Evolutionary conservation across 768 basidiomycete genomes (phyloP).

Genomic region (Russula olivacea): DNA sequence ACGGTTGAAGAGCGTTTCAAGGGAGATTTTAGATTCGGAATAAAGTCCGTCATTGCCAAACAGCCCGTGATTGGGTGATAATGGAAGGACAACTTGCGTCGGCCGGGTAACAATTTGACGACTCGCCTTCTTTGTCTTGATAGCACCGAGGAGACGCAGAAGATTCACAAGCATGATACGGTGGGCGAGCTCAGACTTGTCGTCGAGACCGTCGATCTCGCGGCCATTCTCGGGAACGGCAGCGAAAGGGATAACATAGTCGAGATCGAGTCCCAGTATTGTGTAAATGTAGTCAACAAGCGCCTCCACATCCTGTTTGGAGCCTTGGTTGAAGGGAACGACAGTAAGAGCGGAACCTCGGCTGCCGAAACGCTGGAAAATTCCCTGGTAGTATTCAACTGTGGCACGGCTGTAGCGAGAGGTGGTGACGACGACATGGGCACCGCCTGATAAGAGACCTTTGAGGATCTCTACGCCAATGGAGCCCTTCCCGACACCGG

Average conservation of each 20-base stretch:
- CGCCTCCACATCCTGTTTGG: conserved; percentile 97
- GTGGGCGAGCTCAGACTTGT: conserved; percentile 96
- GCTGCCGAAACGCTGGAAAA: conserved; percentile 93
- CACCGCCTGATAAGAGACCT: conserved; percentile 92
- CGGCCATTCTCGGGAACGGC: conserved; percentile 98
- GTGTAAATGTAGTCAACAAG: conserved; percentile 98
- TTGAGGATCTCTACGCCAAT: conserved; percentile 98
- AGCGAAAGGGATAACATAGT: conserved; percentile 98
- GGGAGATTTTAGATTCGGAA: conserved; percentile 95
- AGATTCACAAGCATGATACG: conserved; percentile 98
- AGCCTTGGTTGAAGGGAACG: conserved; percentile 98
- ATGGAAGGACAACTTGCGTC: conserved; percentile 94
- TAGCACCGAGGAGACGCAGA: conserved; percentile 90
- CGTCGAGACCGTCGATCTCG: conserved; percentile 95
- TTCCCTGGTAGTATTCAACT: conserved; percentile 97
- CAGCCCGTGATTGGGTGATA: conserved; percentile 96
- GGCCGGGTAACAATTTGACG: conserved; percentile 96
- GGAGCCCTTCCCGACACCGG: conserved; percentile 96
- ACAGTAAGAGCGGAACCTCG: conserved; percentile 96
- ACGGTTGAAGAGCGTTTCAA: conserved; percentile 97
- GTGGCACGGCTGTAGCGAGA: conserved; percentile 94
- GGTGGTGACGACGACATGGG: conserved; percentile 95
- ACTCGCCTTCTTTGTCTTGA: conserved; percentile 97
- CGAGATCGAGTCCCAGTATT: conserved; percentile 91
- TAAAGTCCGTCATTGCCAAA: conserved; percentile 98